A percentile compares a stretch with the other conserved stretches of the same genome.
These are phyloP conservation scores for Kwoniella shivajii DNA, from an alignment of 1,284 basidiomycete genomes.

Conservation along the genomic window DNA sequence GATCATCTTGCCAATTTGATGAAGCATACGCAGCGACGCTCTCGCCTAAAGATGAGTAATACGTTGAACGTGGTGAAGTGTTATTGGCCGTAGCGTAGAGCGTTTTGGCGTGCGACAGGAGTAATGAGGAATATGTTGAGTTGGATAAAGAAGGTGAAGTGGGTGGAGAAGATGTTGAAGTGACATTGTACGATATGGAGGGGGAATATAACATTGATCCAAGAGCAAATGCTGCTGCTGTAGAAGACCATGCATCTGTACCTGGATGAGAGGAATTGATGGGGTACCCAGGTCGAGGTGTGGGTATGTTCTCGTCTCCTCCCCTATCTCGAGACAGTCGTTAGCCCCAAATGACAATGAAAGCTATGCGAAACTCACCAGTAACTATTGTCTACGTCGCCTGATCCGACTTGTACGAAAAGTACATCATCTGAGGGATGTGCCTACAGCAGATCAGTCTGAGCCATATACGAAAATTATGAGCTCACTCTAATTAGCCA, in stretches of 20 bases:
- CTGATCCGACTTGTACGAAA: constrained; percentile 74
- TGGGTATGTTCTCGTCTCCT: constrained; percentile 76
- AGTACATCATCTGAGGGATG: constrained; percentile 74
- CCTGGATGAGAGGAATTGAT: constrained; percentile 77
- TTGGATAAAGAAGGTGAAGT: constrained; percentile 72
- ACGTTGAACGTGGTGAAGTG: constrained; percentile 36
- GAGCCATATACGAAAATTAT: not conserved
- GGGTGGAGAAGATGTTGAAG: constrained; percentile 51
- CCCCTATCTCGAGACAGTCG: constrained; percentile 63
- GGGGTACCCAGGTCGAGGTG: constrained; percentile 70
- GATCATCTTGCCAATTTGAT: constrained; percentile 59
- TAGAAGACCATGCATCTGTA: constrained; percentile 81
- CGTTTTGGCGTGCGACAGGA: constrained; percentile 71
- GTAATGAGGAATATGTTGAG: constrained; percentile 66
- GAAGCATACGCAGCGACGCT: constrained; percentile 71
- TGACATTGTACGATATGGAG: constrained; percentile 56
- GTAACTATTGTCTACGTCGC: constrained; percentile 71
- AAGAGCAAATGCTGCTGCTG: constrained; percentile 81
- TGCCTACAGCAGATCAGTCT: constrained; percentile 59
- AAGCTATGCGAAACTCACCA: constrained; percentile 40
- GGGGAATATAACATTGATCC: constrained; percentile 77
- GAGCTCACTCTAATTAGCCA: constrained; percentile 78
- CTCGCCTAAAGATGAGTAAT: constrained; percentile 64
- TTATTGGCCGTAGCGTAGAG: constrained; percentile 76
- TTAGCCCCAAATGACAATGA: not conserved